Base-by-base conservation (phyloP, 139 green algal species). In the Ostreobium quekettii region DNA sequence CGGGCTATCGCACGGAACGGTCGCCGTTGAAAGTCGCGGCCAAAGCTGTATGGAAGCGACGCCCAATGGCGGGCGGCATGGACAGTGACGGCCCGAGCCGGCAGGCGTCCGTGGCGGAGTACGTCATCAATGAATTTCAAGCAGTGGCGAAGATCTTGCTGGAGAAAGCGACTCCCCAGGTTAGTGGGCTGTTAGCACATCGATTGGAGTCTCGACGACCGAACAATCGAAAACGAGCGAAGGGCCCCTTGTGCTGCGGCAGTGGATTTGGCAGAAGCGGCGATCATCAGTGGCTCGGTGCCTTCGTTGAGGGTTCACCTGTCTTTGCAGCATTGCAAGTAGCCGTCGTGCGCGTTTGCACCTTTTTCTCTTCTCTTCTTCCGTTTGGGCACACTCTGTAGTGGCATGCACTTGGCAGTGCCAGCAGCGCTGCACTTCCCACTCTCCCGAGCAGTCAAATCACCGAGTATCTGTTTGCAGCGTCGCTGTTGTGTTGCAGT, bases 111-210 rank as follows among this genome's bases (percentile, higher is more conserved):
- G 61, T 68, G 7, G 61, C 61, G 3, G 36, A 8, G 4, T 68
- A 68, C 24, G 30, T 68, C 24, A 49, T 38, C 22, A 47, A 4
- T n/a, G 61, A 68, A 56, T 68, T 68, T 38, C 26, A 68, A n/a
- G 31, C 49, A 15, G 61, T 68, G 24, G 61, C 61, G 5, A 56
- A 68, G 38, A 57, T 36, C 11, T 53, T 68, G 26, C 26, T 68
- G 36, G 61, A 68, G 8, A 53, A 38, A 19, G 61, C 61, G 35
- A 65, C 58, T 32, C 15, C 33, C 29, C 7, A 5, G 4, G 53
- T 30, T n/a, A n/a, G n/a, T n/a, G n/a, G n/a, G n/a, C n/a, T n/a
- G n/a, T n/a, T n/a, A n/a, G n/a, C n/a, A n/a, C n/a, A n/a, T n/a
- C n/a, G n/a, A n/a, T n/a, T n/a, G n/a, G n/a, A n/a, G n/a, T n/a